A percentile compares a stretch with the other conserved stretches of the same genome.
These are phyloP conservation scores for Colletotrichum melonis DNA, from an alignment of 2,329 filamentous ascomycete species.

Conservation along the genomic window DNA sequence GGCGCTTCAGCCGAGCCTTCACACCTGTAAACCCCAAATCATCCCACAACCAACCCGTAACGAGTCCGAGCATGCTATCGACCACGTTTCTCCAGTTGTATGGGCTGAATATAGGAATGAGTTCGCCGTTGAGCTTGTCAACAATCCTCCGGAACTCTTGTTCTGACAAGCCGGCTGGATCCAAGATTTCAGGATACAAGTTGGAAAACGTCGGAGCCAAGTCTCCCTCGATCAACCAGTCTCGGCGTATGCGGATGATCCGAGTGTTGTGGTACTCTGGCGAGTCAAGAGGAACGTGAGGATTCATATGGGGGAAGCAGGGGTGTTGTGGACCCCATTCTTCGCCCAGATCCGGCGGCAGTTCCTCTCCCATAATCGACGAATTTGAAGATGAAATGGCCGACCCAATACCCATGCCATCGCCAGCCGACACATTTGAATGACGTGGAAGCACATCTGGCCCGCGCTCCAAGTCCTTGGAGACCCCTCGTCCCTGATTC, in stretches of 20 bases:
- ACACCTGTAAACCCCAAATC: slow-evolving; percentile 82
- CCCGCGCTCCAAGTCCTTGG: slow-evolving; percentile 67
- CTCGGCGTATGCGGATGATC: slow-evolving; percentile 89
- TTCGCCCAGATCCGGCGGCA: slow-evolving; percentile 75
- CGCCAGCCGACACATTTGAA: slow-evolving; percentile 61
- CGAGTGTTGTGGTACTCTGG: slow-evolving; percentile 81
- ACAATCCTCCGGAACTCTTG: slow-evolving; percentile 87
- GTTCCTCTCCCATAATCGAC: slow-evolving; percentile 72
- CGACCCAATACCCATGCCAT: slow-evolving; percentile 66
- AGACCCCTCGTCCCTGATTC: slow-evolving; percentile 50
- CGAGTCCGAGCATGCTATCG: slow-evolving; percentile 81
- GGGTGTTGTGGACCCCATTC: slow-evolving; percentile 95
- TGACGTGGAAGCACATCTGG: slow-evolving; percentile 55
- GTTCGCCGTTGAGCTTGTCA: slow-evolving; percentile 81
- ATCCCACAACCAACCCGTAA: slow-evolving; percentile 96
- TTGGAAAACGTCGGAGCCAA: slow-evolving; percentile 94
- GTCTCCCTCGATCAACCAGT: slow-evolving; percentile 92
- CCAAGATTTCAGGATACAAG: slow-evolving; percentile 94
- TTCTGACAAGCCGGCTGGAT: slow-evolving; percentile 84
- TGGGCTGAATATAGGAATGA: slow-evolving; percentile 84
- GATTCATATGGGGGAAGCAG: slow-evolving; percentile 93
- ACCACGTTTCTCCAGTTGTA: slow-evolving; percentile 81
- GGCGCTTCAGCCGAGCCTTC: slow-evolving; percentile 75
- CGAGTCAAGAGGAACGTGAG: slow-evolving; percentile 85
- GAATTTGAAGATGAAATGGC: slow-evolving; percentile 67